These are phyloP conservation scores for Trypanosoma vivax DNA, from an alignment of 208 protist genomes.

Conservation along the genomic window DNA sequence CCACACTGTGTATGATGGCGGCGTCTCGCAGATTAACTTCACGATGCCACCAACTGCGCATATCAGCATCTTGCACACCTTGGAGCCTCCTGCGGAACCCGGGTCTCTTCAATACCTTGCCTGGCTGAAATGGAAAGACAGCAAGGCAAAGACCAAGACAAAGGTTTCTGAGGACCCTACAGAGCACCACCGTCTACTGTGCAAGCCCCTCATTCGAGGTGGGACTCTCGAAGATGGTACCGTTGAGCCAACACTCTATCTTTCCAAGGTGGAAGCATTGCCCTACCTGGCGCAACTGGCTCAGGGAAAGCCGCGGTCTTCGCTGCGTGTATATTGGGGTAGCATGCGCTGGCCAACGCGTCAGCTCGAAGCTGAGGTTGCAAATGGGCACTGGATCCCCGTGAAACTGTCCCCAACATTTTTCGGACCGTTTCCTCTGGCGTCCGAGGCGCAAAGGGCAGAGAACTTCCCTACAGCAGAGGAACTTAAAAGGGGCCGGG, in stretches of 20 bases:
- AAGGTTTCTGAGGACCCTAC: conserved; percentile 1
- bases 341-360: conserved; percentile 73
- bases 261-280: conserved; percentile 71
- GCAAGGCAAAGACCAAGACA: conserved; percentile 16
- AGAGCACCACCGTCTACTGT: conserved; percentile 48
- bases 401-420: conserved; percentile 74
- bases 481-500: conserved; percentile 35
- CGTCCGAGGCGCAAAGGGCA: conserved; percentile 14
- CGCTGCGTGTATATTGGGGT: conserved; percentile 80
- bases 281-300: conserved; percentile 68
- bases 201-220: conserved; percentile 53
- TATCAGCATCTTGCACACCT: conserved; percentile 71
- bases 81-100: conserved; percentile 39
- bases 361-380: conserved; percentile 69
- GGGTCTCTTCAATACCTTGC: conserved; percentile 25
- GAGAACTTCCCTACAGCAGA: conserved; percentile 61
- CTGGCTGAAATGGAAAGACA: conserved; percentile 56
- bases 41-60: conserved; percentile 85
- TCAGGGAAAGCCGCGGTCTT: conserved; percentile 63
- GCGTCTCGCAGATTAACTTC: conserved; percentile 75
- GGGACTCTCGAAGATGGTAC: conserved; percentile 43
- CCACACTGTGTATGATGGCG: conserved; percentile 80
- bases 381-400: conserved; percentile 81
- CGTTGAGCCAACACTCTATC: conserved; percentile 68
- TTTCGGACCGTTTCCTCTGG: conserved; percentile 55